Conservation (phyloP, 768 basidiomycete genomes). For the Termitomyces sp. region DNA sequence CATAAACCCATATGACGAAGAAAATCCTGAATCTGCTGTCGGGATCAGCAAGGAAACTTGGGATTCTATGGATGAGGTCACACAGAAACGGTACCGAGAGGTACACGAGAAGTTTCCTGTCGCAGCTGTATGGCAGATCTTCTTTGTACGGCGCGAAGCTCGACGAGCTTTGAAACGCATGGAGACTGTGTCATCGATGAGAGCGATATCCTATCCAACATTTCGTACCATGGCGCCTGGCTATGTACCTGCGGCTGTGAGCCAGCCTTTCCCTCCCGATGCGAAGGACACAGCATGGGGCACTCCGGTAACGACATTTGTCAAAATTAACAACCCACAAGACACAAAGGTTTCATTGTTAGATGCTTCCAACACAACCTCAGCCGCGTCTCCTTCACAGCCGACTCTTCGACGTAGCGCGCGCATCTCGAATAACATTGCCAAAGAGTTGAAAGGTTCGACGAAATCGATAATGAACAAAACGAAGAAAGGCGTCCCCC, state of each 20-base stretch:
- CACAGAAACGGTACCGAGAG: background rate
- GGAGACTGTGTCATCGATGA: background rate
- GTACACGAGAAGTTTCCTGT: background rate
- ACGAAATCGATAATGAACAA: background rate
- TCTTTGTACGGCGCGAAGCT: background rate
- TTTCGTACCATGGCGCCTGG: background rate
- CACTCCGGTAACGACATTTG: background rate
- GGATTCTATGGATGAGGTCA: background rate
- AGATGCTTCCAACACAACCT: background rate
- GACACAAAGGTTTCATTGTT: background rate
- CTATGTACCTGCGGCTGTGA: background rate
- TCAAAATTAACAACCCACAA: background rate
- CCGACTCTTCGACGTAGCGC: background rate
- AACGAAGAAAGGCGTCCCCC: background rate
- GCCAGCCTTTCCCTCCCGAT: background rate
- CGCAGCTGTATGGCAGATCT: constrained; percentile 13
- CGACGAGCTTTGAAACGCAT: constrained; percentile 1
- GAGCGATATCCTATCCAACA: too few species aligned
- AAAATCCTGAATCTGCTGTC: background rate
- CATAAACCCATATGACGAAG: background rate
- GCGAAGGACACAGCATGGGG: background rate
- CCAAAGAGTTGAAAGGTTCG: background rate
- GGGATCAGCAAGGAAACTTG: background rate
- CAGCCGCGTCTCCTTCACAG: too few species aligned
- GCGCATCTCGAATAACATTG: background rate